Conservation (phyloP, 2,329 filamentous ascomycete genomes). For the Polytolypa hystricis region DNA sequence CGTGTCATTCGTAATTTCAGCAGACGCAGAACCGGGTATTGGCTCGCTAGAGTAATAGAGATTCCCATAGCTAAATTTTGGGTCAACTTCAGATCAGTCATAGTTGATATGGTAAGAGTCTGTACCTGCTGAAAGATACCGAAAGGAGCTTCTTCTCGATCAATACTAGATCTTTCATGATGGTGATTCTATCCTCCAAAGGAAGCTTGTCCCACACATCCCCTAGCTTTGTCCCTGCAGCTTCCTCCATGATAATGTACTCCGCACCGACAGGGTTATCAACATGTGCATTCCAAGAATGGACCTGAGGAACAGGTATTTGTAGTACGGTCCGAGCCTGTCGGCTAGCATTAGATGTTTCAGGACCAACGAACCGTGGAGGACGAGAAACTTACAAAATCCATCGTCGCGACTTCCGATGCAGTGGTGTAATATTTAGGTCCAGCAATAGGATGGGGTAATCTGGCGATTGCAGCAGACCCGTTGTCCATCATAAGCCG, state of each 20-base stretch:
- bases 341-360: neutral
- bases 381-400: conserved; percentile 9
- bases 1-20: conserved; percentile 8
- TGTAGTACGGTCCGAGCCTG: conserved; percentile 12
- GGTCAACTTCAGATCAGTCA: neutral
- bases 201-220: conserved; percentile 21
- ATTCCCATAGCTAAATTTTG: conserved; percentile 1
- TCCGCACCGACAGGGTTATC: conserved; percentile 18
- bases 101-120: conserved; percentile 1
- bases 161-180: conserved; percentile 15
- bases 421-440: conserved; percentile 8
- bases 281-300: conserved; percentile 9
- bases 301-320: conserved; percentile 11
- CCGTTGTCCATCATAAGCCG: conserved; percentile 17
- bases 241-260: conserved; percentile 20
- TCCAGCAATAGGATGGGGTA: conserved; percentile 12
- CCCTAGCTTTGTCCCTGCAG: conserved; percentile 20
- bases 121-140: neutral
- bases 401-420: conserved; percentile 12
- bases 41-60: conserved; percentile 3
- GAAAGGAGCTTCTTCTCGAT: conserved; percentile 10
- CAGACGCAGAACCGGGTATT: neutral
- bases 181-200: conserved; percentile 17
- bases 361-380: neutral
- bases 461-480: conserved; percentile 14